Evolutionary conservation across 1,284 basidiomycete species (phyloP), one percentile per base, ranked within the genome.

Genomic region (Apiotrichum siamense): DNA sequence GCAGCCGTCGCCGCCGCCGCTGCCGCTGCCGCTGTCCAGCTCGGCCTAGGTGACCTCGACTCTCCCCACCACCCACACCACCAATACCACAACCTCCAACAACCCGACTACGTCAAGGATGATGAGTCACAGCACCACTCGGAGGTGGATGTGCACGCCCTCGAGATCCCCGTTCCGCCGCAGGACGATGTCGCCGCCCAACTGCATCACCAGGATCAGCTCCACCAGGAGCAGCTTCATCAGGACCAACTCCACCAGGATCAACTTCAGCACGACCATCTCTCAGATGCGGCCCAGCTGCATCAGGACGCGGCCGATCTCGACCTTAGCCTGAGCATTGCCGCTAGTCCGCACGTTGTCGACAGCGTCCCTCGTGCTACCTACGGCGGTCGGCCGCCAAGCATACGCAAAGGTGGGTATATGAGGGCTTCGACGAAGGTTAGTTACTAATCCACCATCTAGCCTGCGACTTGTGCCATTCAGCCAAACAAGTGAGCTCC

Each of bases 381-480:
- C 7, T 64, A 52, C 36, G 58, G 39, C 17, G 39, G 57, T 17
- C 47, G 70, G 38, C 70, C 70, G 44, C 70, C 70, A 23, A 69
- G 65, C 42, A 72, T 72, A 33, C 47, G 70, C 13, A 72, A 72
- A 46, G 67, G 67, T 69, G 26, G 55, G 66, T 35, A 11, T 47
- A 11, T 2, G 12, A 25, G 29, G 3, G 7, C 25, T 15, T 27
- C 29, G 27, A 10, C 15, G 18, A 17, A 33, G 39, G 27, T 17
- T 11, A 7, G 15, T 37, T 49, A 21, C 33, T 49, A 41, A 43
- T 46, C 26, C 31, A 42, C 39, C n/a, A 20, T 41, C 6, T 43
- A 71, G 71, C 72, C 4, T 73, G 72, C 47, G 72, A 73, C 52
- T 48, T 70, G 27, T 73, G 72, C 47, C 72, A 73, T 47, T 64